Base-by-base conservation (phyloP, 768 basidiomycete species). In the Trametes sanguinea region DNA sequence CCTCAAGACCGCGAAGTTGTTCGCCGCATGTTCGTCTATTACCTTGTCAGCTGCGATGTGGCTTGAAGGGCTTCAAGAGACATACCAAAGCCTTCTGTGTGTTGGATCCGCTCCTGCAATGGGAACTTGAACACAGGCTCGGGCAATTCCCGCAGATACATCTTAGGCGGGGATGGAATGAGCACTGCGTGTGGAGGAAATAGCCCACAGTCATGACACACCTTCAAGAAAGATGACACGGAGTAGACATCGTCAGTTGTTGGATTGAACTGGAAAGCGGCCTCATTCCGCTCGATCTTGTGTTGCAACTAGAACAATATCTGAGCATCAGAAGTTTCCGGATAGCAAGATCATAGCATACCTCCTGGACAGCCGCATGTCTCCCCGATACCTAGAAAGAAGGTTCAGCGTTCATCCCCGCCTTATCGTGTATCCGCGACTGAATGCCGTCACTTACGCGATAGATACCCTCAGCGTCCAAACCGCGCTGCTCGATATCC, bases 111-210 rank as follows among this genome's bases (percentile, higher is more conserved):
- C 67, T 97, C 95, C 62, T 87, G 83, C 16, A 93, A 75, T 9
- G 90, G 80, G 69, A 89, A 90, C 69, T 77, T 87, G 77, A 97
- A 96, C 17, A 97, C 80, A 3, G 95, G 92, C 69, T 97, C 95
- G 1, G 94, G 93, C 14, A 97, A 77, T 69, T 92, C 91, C 55
- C 95, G 86, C 27, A 96, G 78, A 76, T 96, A 37, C 48, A 61
- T 56, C 56, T 57, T 13, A 44, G 16, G 13, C 42, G 42, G 5
- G 9, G 3, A 22, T 22, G 22, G 22, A 22, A 22, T 22, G 22
- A 22, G 22, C 22, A 22, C 22, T 22, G 22, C 22, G 22, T 22
- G 22, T 22, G 22, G 22, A 22, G 22, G 14, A 4, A 14, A 13
- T n/a, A 43, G 42, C 42, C 4, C 42, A 30, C 56, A 54, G 10